Conservation (phyloP, 192 early-diverging fungal genomes). For the Dissophora ornata region DNA sequence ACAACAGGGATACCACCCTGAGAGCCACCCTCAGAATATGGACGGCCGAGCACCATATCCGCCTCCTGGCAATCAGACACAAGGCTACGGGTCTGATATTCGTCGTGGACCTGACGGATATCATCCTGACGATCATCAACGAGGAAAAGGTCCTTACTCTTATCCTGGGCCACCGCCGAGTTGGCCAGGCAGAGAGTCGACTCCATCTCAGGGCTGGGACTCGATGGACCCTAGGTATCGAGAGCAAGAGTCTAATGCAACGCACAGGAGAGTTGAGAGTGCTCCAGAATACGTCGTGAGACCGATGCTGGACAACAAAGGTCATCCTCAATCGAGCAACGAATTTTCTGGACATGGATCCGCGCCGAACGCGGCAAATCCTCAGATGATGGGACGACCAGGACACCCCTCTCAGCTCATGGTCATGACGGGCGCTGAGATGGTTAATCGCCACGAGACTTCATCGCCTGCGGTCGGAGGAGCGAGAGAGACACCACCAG, state of each 20-base stretch:
- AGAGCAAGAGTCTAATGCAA: background rate
- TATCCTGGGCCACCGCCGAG: background rate
- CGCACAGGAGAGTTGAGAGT: background rate
- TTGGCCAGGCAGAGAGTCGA: slow-evolving; percentile 4
- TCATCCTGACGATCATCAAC: background rate
- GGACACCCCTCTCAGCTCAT: background rate
- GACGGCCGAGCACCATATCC: background rate
- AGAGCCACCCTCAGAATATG: background rate
- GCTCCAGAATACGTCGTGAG: background rate
- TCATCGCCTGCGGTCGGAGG: background rate
- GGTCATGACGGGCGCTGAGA: background rate
- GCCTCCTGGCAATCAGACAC: background rate
- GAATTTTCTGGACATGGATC: slow-evolving; percentile 2
- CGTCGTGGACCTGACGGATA: background rate
- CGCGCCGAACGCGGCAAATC: background rate
- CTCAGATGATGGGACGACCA: slow-evolving; percentile 7
- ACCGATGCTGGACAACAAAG: background rate
- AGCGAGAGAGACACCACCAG: slow-evolving; percentile 4
- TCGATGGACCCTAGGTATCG: slow-evolving; percentile 6
- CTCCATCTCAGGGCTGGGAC: background rate
- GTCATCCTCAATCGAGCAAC: slow-evolving; percentile 1
- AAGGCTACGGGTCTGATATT: background rate
- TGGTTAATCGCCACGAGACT: background rate
- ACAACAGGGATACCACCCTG: slow-evolving; percentile 2
- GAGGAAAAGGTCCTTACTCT: background rate